Evolutionary conservation across 2,329 filamentous ascomycete species (phyloP), one percentile per base, ranked within the genome.

Genomic region (Dendrostoma leiphaemia): DNA sequence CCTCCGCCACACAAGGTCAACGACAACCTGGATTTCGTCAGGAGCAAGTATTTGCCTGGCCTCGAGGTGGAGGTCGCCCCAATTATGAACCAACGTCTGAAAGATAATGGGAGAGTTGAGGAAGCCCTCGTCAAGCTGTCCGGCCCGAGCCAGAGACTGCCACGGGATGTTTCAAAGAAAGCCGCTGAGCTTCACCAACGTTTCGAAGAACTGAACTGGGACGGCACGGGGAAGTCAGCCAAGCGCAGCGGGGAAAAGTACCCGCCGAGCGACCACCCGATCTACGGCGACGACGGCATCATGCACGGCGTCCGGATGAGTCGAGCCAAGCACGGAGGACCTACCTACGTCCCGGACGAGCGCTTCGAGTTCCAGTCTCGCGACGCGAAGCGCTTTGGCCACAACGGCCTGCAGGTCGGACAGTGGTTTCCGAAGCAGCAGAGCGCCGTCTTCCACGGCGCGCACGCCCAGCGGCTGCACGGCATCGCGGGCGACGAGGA

Each of bases 381-480:
- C 1, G n/a, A 50, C 3, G 56, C 58, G 17, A 53, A 59, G 7
- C 56, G 62, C 0, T 60, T 63, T 46, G 61, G 67, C 8, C 58
- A 72, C 58, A 75, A 75, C 58, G 64, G 64, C 2, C 62, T 73
- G 3, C 19, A 3, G 0, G 62, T 68, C 3, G 72, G 73, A 7
- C 61, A 77, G 31, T 85, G 82, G 81, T 84, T 74, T 73, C 80
- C 81, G 0, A 70, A 71, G 0, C 80, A 81, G 54, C 66, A 79
- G 0, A 74, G 72, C 10, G 72, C 78, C 0, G 63, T 81, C 0
- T 75, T 79, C 12, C 75, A 79, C 51, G 81, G 82, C 3, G 80
- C 78, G 0, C 82, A 85, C 59, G 80, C 78, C 2, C 60, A 66
- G 0, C 57, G 68, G 0, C 69, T 78, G 59, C 74, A 68, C 1